phyloP scores from a whole-genome alignment of 2,329 filamentous ascomycete species.

The Emydomyces testavorans region DNA sequence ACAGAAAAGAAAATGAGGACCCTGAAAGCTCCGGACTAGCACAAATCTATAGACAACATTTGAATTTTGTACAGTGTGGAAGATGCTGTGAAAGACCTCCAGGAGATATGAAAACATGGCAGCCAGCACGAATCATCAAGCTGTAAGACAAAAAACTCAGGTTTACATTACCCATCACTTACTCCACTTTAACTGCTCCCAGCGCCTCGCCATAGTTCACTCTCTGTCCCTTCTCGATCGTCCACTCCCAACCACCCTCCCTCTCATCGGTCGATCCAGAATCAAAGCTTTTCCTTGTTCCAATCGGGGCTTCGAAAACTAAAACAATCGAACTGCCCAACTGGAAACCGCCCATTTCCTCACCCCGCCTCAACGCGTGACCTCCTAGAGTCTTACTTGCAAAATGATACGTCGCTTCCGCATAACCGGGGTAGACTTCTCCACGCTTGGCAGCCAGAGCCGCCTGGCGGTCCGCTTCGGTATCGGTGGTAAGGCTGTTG shows the following conservation, averaged over 20 bases:
- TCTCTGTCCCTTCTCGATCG: slow-evolving; percentile 72
- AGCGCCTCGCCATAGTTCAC: slow-evolving; percentile 82
- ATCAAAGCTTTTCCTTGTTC: slow-evolving; percentile 45
- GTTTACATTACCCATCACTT: neutral
- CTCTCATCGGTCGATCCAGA: slow-evolving; percentile 48
- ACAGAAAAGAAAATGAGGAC: too few species aligned
- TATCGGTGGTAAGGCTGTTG: slow-evolving; percentile 86
- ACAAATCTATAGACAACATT: too few species aligned
- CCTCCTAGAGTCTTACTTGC: slow-evolving; percentile 70
- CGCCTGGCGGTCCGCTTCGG: slow-evolving; percentile 74
- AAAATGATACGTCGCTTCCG: slow-evolving; percentile 75
- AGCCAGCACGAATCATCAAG: neutral
- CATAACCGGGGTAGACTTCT: slow-evolving; percentile 78
- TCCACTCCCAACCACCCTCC: slow-evolving; percentile 70
- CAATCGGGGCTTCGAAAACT: slow-evolving; percentile 85
- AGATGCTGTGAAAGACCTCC: too few species aligned
- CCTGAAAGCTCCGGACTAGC: too few species aligned
- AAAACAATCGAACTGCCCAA: slow-evolving; percentile 89
- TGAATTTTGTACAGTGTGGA: neutral
- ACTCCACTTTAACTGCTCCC: slow-evolving; percentile 49
- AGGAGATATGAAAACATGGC: too few species aligned
- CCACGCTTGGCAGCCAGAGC: slow-evolving; percentile 64
- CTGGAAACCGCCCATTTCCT: slow-evolving; percentile 98
- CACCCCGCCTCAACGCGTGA: slow-evolving; percentile 70
- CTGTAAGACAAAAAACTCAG: neutral